Base-by-base conservation (phyloP, 805 yeast species). In the Saccharomycopsis microspora region DNA sequence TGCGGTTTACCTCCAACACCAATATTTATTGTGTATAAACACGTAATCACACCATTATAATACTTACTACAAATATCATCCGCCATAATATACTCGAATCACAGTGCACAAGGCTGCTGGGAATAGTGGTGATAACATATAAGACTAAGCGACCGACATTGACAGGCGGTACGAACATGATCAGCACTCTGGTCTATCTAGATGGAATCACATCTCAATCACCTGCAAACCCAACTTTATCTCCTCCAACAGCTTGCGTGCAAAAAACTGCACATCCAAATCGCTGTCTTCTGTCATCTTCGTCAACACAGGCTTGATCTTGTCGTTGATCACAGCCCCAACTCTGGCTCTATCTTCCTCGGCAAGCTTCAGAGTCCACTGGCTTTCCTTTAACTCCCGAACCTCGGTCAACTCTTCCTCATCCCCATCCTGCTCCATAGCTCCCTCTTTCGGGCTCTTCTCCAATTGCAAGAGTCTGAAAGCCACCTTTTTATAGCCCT, bases 251-350 rank as follows among this genome's bases (percentile, higher is more conserved):
- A 89, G 81, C 64, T 82, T 75, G 47, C 70, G 70, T 5, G 96
- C 88, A 66, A 79, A 93, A 66, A 72, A 90, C 61, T 88, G 78
- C 53, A 93, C 98, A 66, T 93, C 98, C 29, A 78, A 78, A 62
- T 93, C 98, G 39, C 67, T 70, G 65, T 93, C 97, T 41, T 71
- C 69, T 49, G 70, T 66, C 59, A 90, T 73, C 43, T 69, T 72
- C 57, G 80, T 76, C 57, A 93, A 73, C 39, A 75, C 70, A 32
- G 93, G 84, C 43, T 80, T 57, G 38, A 89, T 74, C 40, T 78
- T 73, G 28, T 65, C 64, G 39, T 67, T 60, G 32, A 81, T 70
- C 42, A 75, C 58, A n/a, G 64, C 58, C 4, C 51, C 50, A 34
- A 62, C 57, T 33, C 54, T 52, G 5, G 42, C 11, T 33, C 46